These are phyloP conservation scores for Sugiyamaella neomexicana DNA, from an alignment of 1,139 yeast genomes.

Conservation along the genomic window DNA sequence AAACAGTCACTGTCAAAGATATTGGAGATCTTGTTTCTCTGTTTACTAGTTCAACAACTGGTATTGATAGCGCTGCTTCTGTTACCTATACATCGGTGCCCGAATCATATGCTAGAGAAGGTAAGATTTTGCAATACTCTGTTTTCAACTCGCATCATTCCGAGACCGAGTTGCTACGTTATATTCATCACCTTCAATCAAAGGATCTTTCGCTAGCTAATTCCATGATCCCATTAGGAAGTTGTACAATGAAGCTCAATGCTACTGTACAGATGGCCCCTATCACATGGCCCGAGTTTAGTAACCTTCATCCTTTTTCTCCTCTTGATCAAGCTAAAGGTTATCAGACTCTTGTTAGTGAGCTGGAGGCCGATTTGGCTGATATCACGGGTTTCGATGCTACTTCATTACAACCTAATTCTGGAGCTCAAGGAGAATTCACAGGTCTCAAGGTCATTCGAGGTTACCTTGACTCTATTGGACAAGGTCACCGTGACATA, in stretches of 20 bases:
- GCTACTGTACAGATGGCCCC: conserved; percentile 95
- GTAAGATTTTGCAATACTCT: conserved; percentile 63
- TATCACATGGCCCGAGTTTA: conserved; percentile 91
- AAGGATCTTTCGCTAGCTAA: conserved; percentile 92
- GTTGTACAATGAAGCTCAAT: conserved; percentile 96
- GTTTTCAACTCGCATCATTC: conserved; percentile 89
- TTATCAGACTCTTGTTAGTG: conserved; percentile 68
- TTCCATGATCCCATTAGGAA: conserved; percentile 96
- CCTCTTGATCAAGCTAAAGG: conserved; percentile 87
- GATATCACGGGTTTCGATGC: conserved; percentile 95
- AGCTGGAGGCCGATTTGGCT: conserved; percentile 80
- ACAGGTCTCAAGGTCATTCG: conserved; percentile 88
- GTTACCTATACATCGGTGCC: conserved; percentile 27
- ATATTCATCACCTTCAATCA: conserved; percentile 78
- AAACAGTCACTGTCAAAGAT: conserved; percentile 70
- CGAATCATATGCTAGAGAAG: conserved; percentile 54
- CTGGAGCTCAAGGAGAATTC: conserved; percentile 98
- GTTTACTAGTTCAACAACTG: conserved; percentile 39
- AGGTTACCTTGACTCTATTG: conserved; percentile 70
- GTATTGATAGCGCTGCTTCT: conserved; percentile 24
- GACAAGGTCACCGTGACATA: conserved; percentile 73
- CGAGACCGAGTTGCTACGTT: conserved; percentile 92
- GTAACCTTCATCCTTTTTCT: conserved; percentile 86
- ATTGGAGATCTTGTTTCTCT: conserved; percentile 56
- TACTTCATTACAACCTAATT: conserved; percentile 91